A percentile compares a stretch with the other conserved stretches of the same genome.
phyloP scores from a whole-genome alignment of 116 monocot species.

The Posidonia oceanica region DNA sequence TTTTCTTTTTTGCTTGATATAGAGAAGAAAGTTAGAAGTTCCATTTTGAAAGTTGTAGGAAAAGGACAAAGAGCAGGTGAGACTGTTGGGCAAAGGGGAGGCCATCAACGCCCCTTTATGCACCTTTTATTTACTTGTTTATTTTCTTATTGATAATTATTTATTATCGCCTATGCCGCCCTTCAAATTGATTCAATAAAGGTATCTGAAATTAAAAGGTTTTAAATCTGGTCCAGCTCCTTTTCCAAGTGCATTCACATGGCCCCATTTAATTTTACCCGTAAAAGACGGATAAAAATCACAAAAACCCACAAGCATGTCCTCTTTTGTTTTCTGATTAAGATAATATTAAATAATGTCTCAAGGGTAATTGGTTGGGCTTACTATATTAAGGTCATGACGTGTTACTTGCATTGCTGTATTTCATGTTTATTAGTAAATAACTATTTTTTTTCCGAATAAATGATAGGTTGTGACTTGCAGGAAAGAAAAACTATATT shows the following conservation, averaged over 20 bases:
- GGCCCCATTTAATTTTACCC: neutral
- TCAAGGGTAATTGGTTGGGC: no score
- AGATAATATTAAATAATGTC: no score
- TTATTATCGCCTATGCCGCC: no score
- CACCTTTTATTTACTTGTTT: neutral
- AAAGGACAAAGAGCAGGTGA: conserved; percentile 2
- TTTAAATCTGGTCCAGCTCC: conserved; percentile 1
- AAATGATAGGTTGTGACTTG: no score
- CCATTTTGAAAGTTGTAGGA: neutral
- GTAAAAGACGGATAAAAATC: conserved; percentile 2
- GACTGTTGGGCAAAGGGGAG: neutral
- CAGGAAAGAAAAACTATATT: no score
- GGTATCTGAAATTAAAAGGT: no score
- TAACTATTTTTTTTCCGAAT: no score
- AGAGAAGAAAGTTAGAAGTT: neutral
- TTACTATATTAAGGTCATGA: no score
- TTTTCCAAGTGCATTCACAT: conserved; percentile 7
- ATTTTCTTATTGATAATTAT: neutral
- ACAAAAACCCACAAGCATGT: neutral
- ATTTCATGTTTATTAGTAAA: no score
- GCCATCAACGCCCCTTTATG: neutral
- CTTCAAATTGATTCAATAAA: no score
- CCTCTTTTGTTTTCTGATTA: neutral
- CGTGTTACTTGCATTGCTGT: no score
- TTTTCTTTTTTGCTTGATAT: no score